A percentile compares a stretch with the other conserved stretches of the same genome.
These are phyloP conservation scores for Tetracladium setigerum DNA, from an alignment of 495 filamentous ascomycete species.

Conservation along the genomic window DNA sequence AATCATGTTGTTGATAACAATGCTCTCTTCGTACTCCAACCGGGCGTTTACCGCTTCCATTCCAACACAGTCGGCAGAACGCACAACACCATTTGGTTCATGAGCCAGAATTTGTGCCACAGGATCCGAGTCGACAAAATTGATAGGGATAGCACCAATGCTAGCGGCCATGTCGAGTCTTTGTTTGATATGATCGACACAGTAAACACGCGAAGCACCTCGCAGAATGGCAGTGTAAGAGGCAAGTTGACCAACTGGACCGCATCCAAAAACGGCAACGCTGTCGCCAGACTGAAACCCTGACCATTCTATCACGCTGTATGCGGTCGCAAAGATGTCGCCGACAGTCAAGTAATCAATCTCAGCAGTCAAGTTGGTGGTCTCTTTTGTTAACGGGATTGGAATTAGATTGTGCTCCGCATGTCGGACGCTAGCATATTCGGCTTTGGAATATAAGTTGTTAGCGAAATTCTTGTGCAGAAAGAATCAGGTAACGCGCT, in stretches of 20 bases:
- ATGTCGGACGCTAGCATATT: slow-evolving; percentile 33
- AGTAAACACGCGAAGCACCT: slow-evolving; percentile 27
- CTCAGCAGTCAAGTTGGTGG: background rate
- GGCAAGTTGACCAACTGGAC: slow-evolving; percentile 28
- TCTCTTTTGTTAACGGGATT: slow-evolving; percentile 17
- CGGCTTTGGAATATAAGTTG: slow-evolving; percentile 27
- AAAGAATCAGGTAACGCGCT: background rate
- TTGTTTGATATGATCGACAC: slow-evolving; percentile 20
- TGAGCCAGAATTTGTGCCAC: slow-evolving; percentile 18
- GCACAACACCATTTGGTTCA: slow-evolving; percentile 26
- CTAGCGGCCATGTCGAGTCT: slow-evolving; percentile 21
- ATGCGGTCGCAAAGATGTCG: slow-evolving; percentile 32
- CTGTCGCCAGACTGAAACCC: slow-evolving; percentile 29
- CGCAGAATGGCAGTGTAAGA: slow-evolving; percentile 33
- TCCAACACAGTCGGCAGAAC: slow-evolving; percentile 8
- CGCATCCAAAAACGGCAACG: slow-evolving; percentile 36
- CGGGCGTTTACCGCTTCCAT: background rate
- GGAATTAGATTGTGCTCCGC: slow-evolving; percentile 29
- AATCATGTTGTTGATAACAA: background rate
- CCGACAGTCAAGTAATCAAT: slow-evolving; percentile 30
- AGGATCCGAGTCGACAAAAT: slow-evolving; percentile 13
- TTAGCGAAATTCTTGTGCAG: no score
- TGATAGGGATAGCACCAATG: slow-evolving; percentile 23
- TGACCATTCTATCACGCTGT: slow-evolving; percentile 27
- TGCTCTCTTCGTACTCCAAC: background rate